Percentiles rank a stretch among this genome's conserved stretches.
These are phyloP conservation scores for Fusarium tanahbumbuense DNA, from an alignment of 2,329 filamentous ascomycete genomes.

Conservation along the genomic window DNA sequence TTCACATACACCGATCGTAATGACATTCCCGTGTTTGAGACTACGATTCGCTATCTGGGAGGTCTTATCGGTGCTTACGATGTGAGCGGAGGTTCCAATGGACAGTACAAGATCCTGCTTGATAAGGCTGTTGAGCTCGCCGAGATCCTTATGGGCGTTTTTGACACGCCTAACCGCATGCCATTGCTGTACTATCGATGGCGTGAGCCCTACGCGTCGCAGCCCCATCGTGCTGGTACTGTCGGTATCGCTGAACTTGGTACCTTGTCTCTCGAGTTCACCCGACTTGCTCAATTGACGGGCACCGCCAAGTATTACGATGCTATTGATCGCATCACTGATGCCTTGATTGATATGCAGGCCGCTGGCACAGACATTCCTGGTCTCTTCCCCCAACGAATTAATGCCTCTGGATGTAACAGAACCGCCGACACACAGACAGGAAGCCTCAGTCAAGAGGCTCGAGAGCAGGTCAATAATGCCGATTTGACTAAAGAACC, in stretches of 20 bases:
- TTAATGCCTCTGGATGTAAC: constrained; percentile 86
- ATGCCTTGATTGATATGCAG: constrained; percentile 82
- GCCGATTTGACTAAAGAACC: constrained; percentile 46
- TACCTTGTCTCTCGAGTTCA: constrained; percentile 88
- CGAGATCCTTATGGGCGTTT: constrained; percentile 82
- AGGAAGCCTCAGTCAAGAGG: constrained; percentile 50
- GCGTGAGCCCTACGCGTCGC: constrained; percentile 72
- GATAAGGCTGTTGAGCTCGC: constrained; percentile 83
- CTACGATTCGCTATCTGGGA: constrained; percentile 89
- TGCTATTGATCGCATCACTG: constrained; percentile 85
- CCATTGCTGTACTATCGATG: constrained; percentile 84
- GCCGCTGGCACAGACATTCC: constrained; percentile 74
- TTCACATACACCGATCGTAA: constrained; percentile 76
- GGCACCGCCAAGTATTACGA: constrained; percentile 87
- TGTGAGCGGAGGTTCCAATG: constrained; percentile 72
- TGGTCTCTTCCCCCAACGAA: constrained; percentile 81
- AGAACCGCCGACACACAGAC: constrained; percentile 56
- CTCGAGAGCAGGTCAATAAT: constrained; percentile 52
- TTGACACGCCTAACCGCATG: constrained; percentile 95
- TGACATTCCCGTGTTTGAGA: constrained; percentile 92
- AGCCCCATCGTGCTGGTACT: constrained; percentile 70
- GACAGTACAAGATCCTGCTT: constrained; percentile 73
- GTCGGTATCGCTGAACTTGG: constrained; percentile 79
- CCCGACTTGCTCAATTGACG: constrained; percentile 86
- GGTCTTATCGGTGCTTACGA: constrained; percentile 89